A percentile compares a stretch with the other conserved stretches of the same genome.
These are phyloP conservation scores for Ettlia oleoabundans DNA, from an alignment of 139 green algal genomes.

Conservation along the genomic window DNA sequence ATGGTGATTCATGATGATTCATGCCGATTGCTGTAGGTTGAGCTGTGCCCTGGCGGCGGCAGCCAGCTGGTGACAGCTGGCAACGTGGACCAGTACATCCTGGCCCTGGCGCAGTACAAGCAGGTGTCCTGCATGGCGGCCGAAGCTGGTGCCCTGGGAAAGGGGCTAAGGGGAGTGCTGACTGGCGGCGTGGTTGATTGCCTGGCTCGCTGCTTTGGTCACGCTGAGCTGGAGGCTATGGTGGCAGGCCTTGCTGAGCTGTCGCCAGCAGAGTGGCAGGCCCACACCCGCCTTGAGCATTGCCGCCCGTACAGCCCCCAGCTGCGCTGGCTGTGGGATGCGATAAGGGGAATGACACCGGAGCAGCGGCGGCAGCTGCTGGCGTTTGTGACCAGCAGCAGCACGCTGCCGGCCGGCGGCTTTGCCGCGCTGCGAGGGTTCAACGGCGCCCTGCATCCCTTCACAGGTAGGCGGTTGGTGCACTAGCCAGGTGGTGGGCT, in stretches of 20 bases:
- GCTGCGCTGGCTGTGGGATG: constrained; percentile 48
- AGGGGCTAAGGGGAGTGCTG: constrained; percentile 21
- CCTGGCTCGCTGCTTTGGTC: constrained; percentile 21
- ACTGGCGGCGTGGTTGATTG: neutral
- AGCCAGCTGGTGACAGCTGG: neutral
- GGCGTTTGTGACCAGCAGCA: constrained; percentile 44
- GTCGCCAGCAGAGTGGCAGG: constrained; percentile 32
- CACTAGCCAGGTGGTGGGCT: too few species aligned
- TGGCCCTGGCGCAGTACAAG: constrained; percentile 28
- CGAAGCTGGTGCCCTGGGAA: constrained; percentile 5
- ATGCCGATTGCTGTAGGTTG: constrained; percentile 10
- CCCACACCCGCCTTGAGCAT: constrained; percentile 4
- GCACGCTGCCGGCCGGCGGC: constrained; percentile 41
- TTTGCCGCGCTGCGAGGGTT: constrained; percentile 48
- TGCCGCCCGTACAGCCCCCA: neutral
- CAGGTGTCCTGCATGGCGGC: neutral
- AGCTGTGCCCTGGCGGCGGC: constrained; percentile 11
- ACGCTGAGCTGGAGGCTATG: constrained; percentile 28
- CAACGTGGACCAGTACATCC: constrained; percentile 16
- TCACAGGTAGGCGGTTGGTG: too few species aligned
- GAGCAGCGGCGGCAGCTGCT: constrained; percentile 29
- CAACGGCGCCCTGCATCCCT: constrained; percentile 48
- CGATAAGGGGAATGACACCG: neutral
- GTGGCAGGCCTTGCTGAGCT: constrained; percentile 23
- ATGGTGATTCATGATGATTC: too few species aligned